Base-by-base conservation (phyloP, 345 rosid genomes). In the Camelina laxa region DNA sequence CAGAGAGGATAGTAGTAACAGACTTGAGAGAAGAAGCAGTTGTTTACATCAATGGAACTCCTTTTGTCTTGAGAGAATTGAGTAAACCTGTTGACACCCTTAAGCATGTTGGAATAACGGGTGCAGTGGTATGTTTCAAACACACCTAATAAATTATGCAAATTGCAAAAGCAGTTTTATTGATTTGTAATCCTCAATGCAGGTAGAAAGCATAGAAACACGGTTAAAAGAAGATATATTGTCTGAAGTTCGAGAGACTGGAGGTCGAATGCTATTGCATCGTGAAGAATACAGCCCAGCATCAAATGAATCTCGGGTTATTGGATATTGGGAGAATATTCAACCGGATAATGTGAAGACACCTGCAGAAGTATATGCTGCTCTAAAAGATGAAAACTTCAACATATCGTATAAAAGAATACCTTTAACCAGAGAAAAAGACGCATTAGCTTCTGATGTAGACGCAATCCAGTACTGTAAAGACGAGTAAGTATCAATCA, bases 1-100 rank as follows among this genome's bases (percentile, higher is more conserved):
- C 73, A 72, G 84, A 76, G 80, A 95, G 85, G 65, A 83, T 87
- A 63, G 81, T 95, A 65, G 80, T 95, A 69, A 95, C 90, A 48
- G 97, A 95, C 81, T 79, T 92, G 39, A 87, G 97, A 86, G 97
- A 95, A 88, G 99, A 95, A 74, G 92, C 93, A 31, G 93, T 88
- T 79, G 97, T 92, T 76, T 95, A 92, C 86, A 92, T 95, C 62
- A 87, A 87, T 81, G 97, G 92, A 65, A 87, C 88, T 17, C 97
- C 97, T 36, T 95, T 92, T 85, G 97, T 90, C 72, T 88, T 88
- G 67, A 84, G 97, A 83, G 96, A 91, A 79, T 84, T 91, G 44
- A 89, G 87, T 76, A 94, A 94, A 82, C 99, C 96, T 65, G 96
- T 90, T 35, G 92, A 94, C 63, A 85, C 97, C 2, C 93, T 94